A percentile compares a stretch with the other conserved stretches of the same genome.
Evolutionary conservation across 2,329 filamentous ascomycete genomes (phyloP).

Genomic region (Dothistroma septosporum): DNA sequence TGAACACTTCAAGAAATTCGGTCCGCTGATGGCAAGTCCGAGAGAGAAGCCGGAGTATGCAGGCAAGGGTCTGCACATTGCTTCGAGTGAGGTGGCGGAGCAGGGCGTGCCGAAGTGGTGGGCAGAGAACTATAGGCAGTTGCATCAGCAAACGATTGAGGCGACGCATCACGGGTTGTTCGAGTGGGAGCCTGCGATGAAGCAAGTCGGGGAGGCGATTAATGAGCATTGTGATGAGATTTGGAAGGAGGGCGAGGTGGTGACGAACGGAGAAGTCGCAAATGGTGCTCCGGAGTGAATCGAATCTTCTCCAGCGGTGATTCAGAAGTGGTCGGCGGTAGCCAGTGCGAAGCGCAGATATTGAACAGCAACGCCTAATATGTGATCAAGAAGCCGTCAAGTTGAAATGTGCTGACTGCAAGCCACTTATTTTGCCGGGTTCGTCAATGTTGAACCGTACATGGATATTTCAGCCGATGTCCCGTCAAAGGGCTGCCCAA

Average conservation of each 20-base stretch:
- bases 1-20: constrained; percentile 11
- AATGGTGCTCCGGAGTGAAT: too few species aligned
- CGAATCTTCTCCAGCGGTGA: too few species aligned
- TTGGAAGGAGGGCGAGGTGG: background rate
- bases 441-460: too few species aligned
- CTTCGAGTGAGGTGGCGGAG: constrained; percentile 9
- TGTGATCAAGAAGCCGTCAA: too few species aligned
- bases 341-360: too few species aligned
- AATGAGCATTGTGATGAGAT: constrained; percentile 3
- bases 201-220: constrained; percentile 2
- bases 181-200: constrained; percentile 1
- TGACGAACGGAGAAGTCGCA: too few species aligned
- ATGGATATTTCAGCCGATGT: too few species aligned
- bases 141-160: background rate
- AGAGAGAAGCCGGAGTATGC: constrained; percentile 8
- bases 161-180: constrained; percentile 5
- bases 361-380: too few species aligned
- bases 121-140: background rate
- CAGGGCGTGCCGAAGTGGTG: constrained; percentile 4
- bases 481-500: too few species aligned
- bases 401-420: too few species aligned
- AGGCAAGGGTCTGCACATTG: constrained; percentile 8
- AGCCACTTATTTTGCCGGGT: too few species aligned
- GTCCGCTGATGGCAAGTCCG: constrained; percentile 5
- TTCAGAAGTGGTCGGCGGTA: too few species aligned